These are phyloP conservation scores for Barnettozyma botsteinii DNA, from an alignment of 805 yeast genomes.

Conservation along the genomic window DNA sequence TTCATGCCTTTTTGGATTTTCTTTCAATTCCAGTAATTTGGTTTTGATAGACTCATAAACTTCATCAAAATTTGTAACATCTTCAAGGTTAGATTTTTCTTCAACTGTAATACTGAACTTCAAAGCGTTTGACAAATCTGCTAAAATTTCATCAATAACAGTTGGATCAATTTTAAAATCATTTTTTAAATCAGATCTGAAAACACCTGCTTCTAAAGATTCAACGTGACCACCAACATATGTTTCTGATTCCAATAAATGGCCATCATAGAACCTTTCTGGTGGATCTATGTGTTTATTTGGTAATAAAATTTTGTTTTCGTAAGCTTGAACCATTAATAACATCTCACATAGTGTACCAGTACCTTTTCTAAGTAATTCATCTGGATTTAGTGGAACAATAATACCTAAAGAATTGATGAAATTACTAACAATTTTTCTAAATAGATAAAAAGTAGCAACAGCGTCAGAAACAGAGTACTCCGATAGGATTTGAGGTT, in stretches of 20 bases:
- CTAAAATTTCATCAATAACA: conserved; percentile 73
- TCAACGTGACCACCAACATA: conserved; percentile 99
- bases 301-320: conserved; percentile 71
- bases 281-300: conserved; percentile 91
- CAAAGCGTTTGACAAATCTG: conserved; percentile 69
- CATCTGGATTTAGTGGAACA: conserved; percentile 95
- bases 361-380: conserved; percentile 92
- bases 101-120: conserved; percentile 83
- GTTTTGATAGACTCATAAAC: conserved; percentile 52
- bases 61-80: conserved; percentile 76
- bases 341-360: conserved; percentile 99
- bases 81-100: conserved; percentile 62
- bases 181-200: conserved; percentile 77
- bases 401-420: conserved; percentile 93
- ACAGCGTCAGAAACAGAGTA: conserved; percentile 99
- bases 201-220: conserved; percentile 95
- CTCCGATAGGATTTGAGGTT: conserved; percentile 89
- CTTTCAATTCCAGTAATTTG: conserved; percentile 52
- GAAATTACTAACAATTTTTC: conserved; percentile 96
- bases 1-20: conserved; percentile 62
- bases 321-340: conserved; percentile 91
- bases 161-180: conserved; percentile 75
- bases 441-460: conserved; percentile 92
- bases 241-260: conserved; percentile 88
- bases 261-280: conserved; percentile 95